Percentiles rank a stretch among this genome's conserved stretches.
Evolutionary conservation across 2,329 filamentous ascomycete genomes (phyloP).

Genomic region (Fusarium avenaceum): DNA sequence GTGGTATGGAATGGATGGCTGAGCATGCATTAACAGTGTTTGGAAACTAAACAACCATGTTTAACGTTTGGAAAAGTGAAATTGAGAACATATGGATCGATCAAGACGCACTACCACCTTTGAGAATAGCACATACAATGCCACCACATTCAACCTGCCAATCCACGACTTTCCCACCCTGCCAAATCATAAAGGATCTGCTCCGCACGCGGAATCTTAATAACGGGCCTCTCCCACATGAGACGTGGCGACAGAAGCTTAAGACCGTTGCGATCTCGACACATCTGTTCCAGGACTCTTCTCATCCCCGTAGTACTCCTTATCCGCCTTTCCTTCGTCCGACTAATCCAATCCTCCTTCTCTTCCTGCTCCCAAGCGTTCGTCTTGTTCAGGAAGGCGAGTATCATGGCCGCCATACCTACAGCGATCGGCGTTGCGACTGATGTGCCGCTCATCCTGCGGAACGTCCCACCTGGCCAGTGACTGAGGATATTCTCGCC

Average conservation of each 20-base stretch:
- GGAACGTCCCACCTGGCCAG: too few relatives aligned
- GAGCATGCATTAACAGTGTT: constrained; percentile 49
- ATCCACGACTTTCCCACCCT: too few relatives aligned
- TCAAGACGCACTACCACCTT: neutral
- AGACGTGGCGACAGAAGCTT: constrained; percentile 25
- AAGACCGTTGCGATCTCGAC: constrained; percentile 25
- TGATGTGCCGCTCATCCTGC: too few relatives aligned
- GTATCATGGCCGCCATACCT: too few relatives aligned
- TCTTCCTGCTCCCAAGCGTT: constrained; percentile 7
- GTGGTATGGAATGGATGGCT: constrained; percentile 50
- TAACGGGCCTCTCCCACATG: constrained; percentile 22
- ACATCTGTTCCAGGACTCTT: constrained; percentile 28
- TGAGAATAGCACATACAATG: neutral
- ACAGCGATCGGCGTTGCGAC: too few relatives aligned
- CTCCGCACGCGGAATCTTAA: too few relatives aligned
- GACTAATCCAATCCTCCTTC: neutral
- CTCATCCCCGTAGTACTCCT: constrained; percentile 28
- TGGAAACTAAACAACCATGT: constrained; percentile 37
- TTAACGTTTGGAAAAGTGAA: neutral
- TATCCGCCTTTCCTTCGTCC: constrained; percentile 27
- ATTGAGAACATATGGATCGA: neutral
- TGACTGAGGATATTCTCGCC: constrained; percentile 16
- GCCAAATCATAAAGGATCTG: too few relatives aligned
- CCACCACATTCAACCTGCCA: neutral
- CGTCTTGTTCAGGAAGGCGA: too few relatives aligned